Evolutionary conservation across 306 rosid genomes (phyloP), one percentile per base, ranked within the genome.

Genomic region (Malus orientalis): DNA sequence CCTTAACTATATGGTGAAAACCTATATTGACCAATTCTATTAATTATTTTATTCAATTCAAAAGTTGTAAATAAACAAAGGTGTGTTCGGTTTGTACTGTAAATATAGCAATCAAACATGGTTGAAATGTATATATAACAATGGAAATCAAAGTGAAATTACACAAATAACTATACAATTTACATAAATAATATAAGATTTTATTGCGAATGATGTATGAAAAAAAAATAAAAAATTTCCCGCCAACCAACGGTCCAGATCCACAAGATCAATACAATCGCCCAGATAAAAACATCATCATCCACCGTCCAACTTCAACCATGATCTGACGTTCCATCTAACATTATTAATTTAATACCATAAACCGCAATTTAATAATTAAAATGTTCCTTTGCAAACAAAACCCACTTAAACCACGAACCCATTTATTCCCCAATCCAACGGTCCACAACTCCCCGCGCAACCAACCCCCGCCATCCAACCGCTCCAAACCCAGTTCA

Each of bases 391-490:
- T 61, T 80, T 80, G 84, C 79, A 58, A 62, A 32, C 63, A 61
- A 55, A 53, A 33, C 54, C 65, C 29, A 19, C 27, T 44, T 55
- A 73, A 74, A 69, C 30, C 40, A 68, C 47, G 27, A 13, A 13
- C 15, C 69, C 4, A 47, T 27, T 55, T 14, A 58, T 53, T 8
- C 33, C 29, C 10, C 60, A 77, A 88, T 89, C 93, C 69, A 66
- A 89, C 90, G 91, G 90, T 62, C 57, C 2, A 23, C 2, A 85
- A 76, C 64, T 30, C 12, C 77, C 84, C 70, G 77, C 53, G 85
- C 20, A 68, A 61, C 23, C 5, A 64, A 53, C 81, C 32, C 16
- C 25, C 25, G 29, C 10, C 8, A 55, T 78, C 70, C 64, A 58
- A 32, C 19, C 20, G 15, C 73, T 27, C 60, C 62, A 79, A 85